Percentiles rank a stretch among this genome's conserved stretches.
These are phyloP conservation scores for Parvularia atlantis DNA, from an alignment of 78 protist species.

Conservation along the genomic window DNA sequence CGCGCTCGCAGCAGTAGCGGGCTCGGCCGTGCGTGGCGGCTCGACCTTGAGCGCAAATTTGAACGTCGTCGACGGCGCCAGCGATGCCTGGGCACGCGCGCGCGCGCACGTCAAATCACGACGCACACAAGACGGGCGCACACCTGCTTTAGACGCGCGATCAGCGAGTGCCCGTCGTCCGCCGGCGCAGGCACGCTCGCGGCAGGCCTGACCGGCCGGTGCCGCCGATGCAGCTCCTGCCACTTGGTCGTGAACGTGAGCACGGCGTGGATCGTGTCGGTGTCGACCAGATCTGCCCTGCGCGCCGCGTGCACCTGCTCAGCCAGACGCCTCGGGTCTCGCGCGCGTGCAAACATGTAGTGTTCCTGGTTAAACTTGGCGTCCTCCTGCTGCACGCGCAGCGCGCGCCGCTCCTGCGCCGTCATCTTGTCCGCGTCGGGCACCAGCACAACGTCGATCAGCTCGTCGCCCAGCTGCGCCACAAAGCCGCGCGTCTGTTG, in stretches of 20 bases:
- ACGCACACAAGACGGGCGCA: no score
- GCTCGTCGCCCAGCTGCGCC: background rate
- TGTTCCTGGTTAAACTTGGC: background rate
- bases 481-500: background rate
- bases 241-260: background rate
- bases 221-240: background rate
- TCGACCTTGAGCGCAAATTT: no score
- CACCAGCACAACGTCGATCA: background rate
- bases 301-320: no score
- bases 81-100: no score
- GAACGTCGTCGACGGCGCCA: no score
- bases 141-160: no score
- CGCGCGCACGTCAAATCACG: no score
- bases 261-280: background rate
- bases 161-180: no score
- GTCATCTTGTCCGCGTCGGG: background rate
- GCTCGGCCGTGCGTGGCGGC: no score
- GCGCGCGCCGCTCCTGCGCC: background rate
- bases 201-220: background rate
- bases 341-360: no score
- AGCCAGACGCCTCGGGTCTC: no score
- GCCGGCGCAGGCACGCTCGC: background rate
- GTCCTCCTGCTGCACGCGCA: background rate
- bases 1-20: no score
- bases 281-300: background rate